A percentile compares a stretch with the other conserved stretches of the same genome.
Evolutionary conservation across 768 basidiomycete species (phyloP).

Genomic region (Psilocybe tampanensis): DNA sequence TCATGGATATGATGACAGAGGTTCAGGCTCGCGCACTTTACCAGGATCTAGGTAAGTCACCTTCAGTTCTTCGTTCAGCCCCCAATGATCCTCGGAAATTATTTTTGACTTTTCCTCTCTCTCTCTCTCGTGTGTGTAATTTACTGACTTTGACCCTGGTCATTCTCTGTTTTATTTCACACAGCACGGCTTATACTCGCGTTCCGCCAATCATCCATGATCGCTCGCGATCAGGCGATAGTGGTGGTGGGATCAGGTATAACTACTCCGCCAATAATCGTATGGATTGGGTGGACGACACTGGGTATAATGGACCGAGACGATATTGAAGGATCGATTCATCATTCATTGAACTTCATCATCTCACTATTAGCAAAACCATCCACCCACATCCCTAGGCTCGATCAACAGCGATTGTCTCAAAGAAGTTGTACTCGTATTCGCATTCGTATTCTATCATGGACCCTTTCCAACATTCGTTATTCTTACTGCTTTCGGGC

Average conservation of each 20-base stretch:
- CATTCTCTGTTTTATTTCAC: neutral
- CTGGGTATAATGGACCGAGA: slow-evolving; percentile 40
- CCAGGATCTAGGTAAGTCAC: slow-evolving; percentile 27
- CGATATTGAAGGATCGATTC: slow-evolving; percentile 9
- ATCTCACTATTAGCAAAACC: neutral
- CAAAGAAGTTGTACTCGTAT: neutral
- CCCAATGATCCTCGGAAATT: slow-evolving; percentile 24
- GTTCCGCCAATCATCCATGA: slow-evolving; percentile 32
- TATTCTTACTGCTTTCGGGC: neutral
- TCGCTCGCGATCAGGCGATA: slow-evolving; percentile 26
- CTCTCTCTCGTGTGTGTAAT: neutral
- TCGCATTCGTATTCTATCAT: neutral
- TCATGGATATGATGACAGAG: slow-evolving; percentile 15
- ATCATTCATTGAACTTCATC: neutral
- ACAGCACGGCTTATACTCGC: slow-evolving; percentile 31
- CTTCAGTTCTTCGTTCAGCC: too few species aligned
- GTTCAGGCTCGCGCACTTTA: slow-evolving; percentile 14
- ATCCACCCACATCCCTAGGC: neutral
- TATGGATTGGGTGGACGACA: slow-evolving; percentile 48
- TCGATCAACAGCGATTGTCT: neutral
- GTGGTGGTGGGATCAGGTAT: slow-evolving; percentile 21
- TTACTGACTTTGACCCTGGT: too few species aligned
- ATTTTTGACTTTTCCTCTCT: slow-evolving; percentile 3
- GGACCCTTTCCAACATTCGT: neutral
- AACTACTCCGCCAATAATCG: slow-evolving; percentile 33